A percentile compares a stretch with the other conserved stretches of the same genome.
phyloP scores from a whole-genome alignment of 2,329 filamentous ascomycete genomes.

The Dothidotthia symphoricarpi region DNA sequence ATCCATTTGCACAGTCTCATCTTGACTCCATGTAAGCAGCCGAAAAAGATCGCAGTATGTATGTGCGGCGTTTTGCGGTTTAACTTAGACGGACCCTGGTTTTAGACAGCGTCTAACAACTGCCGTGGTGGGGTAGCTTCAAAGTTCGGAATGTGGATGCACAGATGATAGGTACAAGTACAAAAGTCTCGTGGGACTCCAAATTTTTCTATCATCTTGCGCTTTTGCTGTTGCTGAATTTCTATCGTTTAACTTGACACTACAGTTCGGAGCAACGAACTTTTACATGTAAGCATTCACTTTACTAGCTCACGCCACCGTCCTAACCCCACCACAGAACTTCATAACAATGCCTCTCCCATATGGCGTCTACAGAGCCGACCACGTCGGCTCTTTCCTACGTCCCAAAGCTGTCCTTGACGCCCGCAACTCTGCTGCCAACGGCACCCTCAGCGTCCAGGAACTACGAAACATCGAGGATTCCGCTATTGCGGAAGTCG shows the following conservation, averaged over 20 bases:
- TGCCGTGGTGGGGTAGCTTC: constrained; percentile 39
- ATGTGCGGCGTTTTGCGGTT: neutral
- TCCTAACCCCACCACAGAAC: constrained; percentile 2
- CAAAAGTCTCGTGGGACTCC: constrained; percentile 5
- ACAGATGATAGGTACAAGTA: constrained; percentile 9
- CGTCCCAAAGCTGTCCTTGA: constrained; percentile 52
- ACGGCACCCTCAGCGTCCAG: constrained; percentile 43
- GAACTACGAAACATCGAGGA: constrained; percentile 55
- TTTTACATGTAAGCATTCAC: constrained; percentile 1
- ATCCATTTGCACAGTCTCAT: no score
- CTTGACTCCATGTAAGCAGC: no score
- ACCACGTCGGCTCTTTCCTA: constrained; percentile 58
- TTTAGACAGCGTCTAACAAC: constrained; percentile 26
- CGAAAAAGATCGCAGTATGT: no score
- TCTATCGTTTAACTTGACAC: no score
- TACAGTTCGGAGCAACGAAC: no score
- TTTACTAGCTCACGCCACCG: neutral
- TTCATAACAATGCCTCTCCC: constrained; percentile 38
- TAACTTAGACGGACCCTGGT: constrained; percentile 11
- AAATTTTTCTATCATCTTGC: no score
- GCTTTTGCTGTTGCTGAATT: no score
- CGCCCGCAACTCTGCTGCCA: constrained; percentile 50
- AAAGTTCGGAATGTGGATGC: constrained; percentile 5
- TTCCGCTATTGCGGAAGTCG: constrained; percentile 50
- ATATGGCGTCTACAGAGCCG: constrained; percentile 46